These are phyloP conservation scores for Globisporangium nagaii DNA, from an alignment of 352 stramenopile species.

Conservation along the genomic window DNA sequence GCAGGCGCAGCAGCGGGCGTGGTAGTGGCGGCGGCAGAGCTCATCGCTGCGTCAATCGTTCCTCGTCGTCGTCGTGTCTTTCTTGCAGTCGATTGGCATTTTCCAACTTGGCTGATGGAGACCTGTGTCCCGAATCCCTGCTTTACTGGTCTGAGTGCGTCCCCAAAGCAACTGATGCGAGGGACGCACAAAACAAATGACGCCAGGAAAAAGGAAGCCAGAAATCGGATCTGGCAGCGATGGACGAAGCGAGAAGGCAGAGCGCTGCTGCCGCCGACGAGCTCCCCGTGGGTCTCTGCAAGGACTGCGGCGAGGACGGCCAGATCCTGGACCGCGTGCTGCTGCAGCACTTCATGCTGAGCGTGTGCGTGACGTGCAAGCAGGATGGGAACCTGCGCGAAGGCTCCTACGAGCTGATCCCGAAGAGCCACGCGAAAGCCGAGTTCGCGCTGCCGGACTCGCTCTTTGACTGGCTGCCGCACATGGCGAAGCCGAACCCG, in stretches of 20 bases:
- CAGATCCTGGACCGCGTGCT: constrained; percentile 45
- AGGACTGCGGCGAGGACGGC: constrained; percentile 42
- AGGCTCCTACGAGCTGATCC: constrained; percentile 53
- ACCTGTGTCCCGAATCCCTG: constrained; percentile 5
- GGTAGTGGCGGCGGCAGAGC: not conserved
- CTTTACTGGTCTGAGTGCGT: not conserved
- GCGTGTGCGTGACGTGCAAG: constrained; percentile 59
- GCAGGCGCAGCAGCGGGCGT: constrained; percentile 5
- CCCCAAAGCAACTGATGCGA: not conserved
- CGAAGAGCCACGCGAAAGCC: constrained; percentile 45
- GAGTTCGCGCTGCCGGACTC: constrained; percentile 65
- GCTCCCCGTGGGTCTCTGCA: constrained; percentile 30
- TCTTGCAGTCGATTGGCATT: not conserved
- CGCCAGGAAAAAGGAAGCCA: no score
- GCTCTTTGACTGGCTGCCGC: constrained; percentile 39
- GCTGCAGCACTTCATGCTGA: constrained; percentile 42
- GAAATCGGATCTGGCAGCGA: no score
- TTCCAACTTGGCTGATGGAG: constrained; percentile 9
- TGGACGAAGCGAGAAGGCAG: no score
- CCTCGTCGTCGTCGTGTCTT: not conserved
- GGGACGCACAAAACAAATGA: not conserved
- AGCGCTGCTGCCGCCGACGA: not conserved
- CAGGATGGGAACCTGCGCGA: constrained; percentile 45
- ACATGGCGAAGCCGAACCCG: constrained; percentile 55
- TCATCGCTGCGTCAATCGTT: constrained; percentile 6